Evolutionary conservation across 2,329 filamentous ascomycete genomes (phyloP).

Genomic region (Penicillium sp.): DNA sequence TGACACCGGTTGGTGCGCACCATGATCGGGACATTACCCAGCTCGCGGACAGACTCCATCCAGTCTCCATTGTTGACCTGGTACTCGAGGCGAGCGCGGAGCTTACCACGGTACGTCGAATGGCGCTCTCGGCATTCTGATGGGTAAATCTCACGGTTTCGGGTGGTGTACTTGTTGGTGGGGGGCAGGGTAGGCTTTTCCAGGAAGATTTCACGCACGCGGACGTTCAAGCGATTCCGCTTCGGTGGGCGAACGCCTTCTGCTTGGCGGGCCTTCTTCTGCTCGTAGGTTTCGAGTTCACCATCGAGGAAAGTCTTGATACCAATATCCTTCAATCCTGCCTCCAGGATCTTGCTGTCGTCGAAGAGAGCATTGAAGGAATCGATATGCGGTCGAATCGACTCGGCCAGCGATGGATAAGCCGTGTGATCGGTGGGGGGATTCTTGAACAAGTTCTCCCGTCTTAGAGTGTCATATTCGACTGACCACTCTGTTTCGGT

Average conservation of each 20-base stretch:
- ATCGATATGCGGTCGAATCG: conserved; percentile 89
- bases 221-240: conserved; percentile 73
- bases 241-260: conserved; percentile 53
- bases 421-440: conserved; percentile 84
- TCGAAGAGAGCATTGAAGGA: conserved; percentile 92
- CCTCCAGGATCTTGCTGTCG: conserved; percentile 67
- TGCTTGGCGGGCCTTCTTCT: conserved; percentile 46
- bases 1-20: conserved; percentile 91
- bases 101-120: conserved; percentile 81
- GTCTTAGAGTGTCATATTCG: conserved; percentile 78
- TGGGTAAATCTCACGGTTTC: conserved; percentile 81
- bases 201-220: conserved; percentile 76
- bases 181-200: conserved; percentile 77
- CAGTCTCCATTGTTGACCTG: conserved; percentile 83
- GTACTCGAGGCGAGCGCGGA: conserved; percentile 81
- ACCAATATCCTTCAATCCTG: conserved; percentile 83
- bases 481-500: conserved; percentile 76
- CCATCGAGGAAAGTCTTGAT: conserved; percentile 84
- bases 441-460: conserved; percentile 83
- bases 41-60: conserved; percentile 75
- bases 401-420: conserved; percentile 79
- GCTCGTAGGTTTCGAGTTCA: conserved; percentile 48
- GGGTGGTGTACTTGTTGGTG: conserved; percentile 75
- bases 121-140: conserved; percentile 94
- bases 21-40: conserved; percentile 92